Conservation (phyloP, 2,329 filamentous ascomycete species). For the Sporothrix globosa region DNA sequence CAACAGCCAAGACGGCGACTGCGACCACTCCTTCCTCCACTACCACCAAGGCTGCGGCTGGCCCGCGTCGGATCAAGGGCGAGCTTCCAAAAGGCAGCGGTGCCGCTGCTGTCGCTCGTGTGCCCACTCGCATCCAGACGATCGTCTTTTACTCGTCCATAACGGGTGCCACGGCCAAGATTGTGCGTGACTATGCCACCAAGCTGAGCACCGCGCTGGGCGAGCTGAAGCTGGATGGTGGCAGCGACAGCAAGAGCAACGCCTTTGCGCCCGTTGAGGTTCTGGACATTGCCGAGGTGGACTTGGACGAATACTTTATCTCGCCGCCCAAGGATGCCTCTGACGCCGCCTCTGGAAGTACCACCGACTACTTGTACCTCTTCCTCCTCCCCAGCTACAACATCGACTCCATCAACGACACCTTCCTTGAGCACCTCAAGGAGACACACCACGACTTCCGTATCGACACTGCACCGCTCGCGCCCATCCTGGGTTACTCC, state of each 20-base stretch:
- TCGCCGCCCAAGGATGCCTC: slow-evolving; percentile 62
- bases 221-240: not conserved
- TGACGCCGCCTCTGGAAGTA: slow-evolving; percentile 40
- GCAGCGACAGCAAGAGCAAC: not conserved
- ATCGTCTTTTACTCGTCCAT: slow-evolving; percentile 89
- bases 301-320: slow-evolving; percentile 93
- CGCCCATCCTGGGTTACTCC: slow-evolving; percentile 77
- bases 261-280: slow-evolving; percentile 62
- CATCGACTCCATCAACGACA: slow-evolving; percentile 88
- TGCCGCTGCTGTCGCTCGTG: slow-evolving; percentile 37
- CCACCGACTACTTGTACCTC: slow-evolving; percentile 74
- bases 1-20: not conserved
- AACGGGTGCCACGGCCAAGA: slow-evolving; percentile 78
- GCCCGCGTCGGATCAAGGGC: slow-evolving; percentile 53
- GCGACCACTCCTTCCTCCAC: not conserved
- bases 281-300: slow-evolving; percentile 79
- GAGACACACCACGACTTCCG: slow-evolving; percentile 97
- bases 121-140: slow-evolving; percentile 60
- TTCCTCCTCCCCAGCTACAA: slow-evolving; percentile 90
- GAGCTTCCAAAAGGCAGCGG: slow-evolving; percentile 42
- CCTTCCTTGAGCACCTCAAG: slow-evolving; percentile 80
- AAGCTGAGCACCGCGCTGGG: slow-evolving; percentile 56
- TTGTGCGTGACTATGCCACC: slow-evolving; percentile 66
- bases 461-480: slow-evolving; percentile 85
- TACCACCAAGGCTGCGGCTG: slow-evolving; percentile 38